Evolutionary conservation across 306 rosid genomes (phyloP).

Genomic region (Gastrolobium villosum): DNA sequence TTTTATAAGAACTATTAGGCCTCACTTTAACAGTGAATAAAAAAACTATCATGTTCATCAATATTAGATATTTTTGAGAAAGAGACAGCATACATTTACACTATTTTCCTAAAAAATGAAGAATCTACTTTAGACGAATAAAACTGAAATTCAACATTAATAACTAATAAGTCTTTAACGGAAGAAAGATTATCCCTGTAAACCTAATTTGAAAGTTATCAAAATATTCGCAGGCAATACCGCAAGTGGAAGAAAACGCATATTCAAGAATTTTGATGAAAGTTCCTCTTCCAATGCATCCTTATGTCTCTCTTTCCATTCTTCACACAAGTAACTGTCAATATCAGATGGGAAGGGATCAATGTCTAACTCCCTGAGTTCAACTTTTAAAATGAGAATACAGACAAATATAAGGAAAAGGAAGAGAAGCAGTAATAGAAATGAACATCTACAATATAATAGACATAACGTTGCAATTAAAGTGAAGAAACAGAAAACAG

Average conservation of each 20-base stretch:
- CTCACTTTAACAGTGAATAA: slow-evolving; percentile 14
- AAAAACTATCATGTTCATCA: slow-evolving; percentile 11
- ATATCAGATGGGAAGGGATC: slow-evolving; percentile 39
- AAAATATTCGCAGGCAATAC: slow-evolving; percentile 55
- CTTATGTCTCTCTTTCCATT: slow-evolving; percentile 90
- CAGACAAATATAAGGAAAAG: slow-evolving; percentile 4
- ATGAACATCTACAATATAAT: slow-evolving; percentile 15
- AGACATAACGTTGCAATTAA: neutral
- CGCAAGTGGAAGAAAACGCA: slow-evolving; percentile 88
- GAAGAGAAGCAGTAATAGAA: slow-evolving; percentile 14
- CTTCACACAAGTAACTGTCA: slow-evolving; percentile 90
- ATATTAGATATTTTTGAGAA: neutral
- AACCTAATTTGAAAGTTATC: slow-evolving; percentile 29
- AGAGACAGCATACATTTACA: slow-evolving; percentile 5
- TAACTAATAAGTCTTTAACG: neutral
- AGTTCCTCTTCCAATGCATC: slow-evolving; percentile 66
- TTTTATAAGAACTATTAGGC: neutral
- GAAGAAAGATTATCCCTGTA: neutral
- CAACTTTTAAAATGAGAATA: slow-evolving; percentile 24
- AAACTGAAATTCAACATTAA: slow-evolving; percentile 25
- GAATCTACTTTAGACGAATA: slow-evolving; percentile 6
- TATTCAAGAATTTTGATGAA: slow-evolving; percentile 68
- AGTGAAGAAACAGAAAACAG: neutral
- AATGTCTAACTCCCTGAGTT: slow-evolving; percentile 23
- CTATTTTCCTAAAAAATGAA: slow-evolving; percentile 21